Evolutionary conservation across 108 stramenopile species (phyloP), one percentile per base, ranked within the genome.

Genomic region (Fragilaria radians): DNA sequence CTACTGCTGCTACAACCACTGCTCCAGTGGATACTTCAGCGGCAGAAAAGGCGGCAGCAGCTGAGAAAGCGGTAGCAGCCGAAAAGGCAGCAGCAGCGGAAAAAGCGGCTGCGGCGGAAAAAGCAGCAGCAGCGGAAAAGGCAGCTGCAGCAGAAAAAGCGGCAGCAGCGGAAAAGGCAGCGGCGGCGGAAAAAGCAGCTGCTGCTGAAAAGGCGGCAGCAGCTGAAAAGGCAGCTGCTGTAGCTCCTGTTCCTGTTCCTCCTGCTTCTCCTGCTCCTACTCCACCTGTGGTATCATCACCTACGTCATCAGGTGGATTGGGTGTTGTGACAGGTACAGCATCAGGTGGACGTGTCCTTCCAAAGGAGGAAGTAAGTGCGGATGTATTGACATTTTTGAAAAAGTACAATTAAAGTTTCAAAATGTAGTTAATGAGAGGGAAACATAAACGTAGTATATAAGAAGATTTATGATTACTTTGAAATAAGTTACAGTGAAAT

Each of bases 361-460:
- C 82, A 48, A 82, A 81, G 78, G 90, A 91, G 52, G 85, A 83
- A 54, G 58, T 91, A 52, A 77, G 77, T 57, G 82, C 81, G 28
- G 90, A 78, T 53, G 77, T 83, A n/a, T 67, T 80, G 42, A 72
- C 76, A 19, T 76, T 86, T 63, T 81, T 91, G 65, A 91, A 91
- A 70, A 57, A 33, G 2, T 57, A 57, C 32, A 57, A 57, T 21
- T 42, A 42, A 42, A 42, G n/a, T n/a, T n/a, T n/a, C n/a, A n/a
- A n/a, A n/a, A n/a, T n/a, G n/a, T n/a, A n/a, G n/a, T n/a, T n/a
- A n/a, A n/a, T n/a, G n/a, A n/a, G n/a, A n/a, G n/a, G n/a, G n/a
- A n/a, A n/a, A n/a, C n/a, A n/a, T n/a, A n/a, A n/a, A n/a, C n/a
- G n/a, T n/a, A n/a, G n/a, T n/a, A n/a, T n/a, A n/a, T n/a, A n/a